Evolutionary conservation across 148 eudicot species (phyloP).

Genomic region (Polygonum maritimum): DNA sequence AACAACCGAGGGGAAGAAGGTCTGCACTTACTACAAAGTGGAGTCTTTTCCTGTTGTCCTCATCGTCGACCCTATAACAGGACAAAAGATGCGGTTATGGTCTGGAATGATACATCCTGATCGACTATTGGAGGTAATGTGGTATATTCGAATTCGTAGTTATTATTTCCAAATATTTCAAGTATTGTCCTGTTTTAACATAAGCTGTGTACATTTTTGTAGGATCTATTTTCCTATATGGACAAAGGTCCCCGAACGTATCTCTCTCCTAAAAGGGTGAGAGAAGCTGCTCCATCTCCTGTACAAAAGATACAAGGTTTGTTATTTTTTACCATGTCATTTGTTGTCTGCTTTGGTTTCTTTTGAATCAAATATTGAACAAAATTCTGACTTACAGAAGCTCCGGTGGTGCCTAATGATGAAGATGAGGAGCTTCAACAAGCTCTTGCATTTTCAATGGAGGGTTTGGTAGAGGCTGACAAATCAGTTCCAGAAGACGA

Average conservation of each 20-base stretch:
- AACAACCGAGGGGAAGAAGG: constrained; percentile 90
- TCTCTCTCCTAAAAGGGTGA: constrained; percentile 58
- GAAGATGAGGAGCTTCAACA: constrained; percentile 63
- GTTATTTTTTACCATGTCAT: not conserved
- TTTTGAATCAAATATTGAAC: not conserved
- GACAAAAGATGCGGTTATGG: constrained; percentile 96
- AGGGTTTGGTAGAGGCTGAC: constrained; percentile 29
- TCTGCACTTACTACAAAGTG: constrained; percentile 79
- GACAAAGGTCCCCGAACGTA: constrained; percentile 69
- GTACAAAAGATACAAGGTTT: constrained; percentile 42
- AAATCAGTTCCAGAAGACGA: constrained; percentile 22
- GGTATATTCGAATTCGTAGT: not conserved
- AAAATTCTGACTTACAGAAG: constrained; percentile 7
- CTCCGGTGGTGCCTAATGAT: constrained; percentile 35
- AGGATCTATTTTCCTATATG: constrained; percentile 84
- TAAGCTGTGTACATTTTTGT: not conserved
- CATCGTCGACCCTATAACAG: constrained; percentile 89
- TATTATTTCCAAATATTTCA: not conserved
- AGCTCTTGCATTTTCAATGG: constrained; percentile 81
- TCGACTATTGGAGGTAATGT: constrained; percentile 63
- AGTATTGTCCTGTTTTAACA: not conserved
- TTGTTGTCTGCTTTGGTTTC: not conserved
- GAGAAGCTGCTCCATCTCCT: constrained; percentile 47
- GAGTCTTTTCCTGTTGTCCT: constrained; percentile 68
- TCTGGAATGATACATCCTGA: constrained; percentile 96